Percentiles rank a stretch among this genome's conserved stretches.
phyloP scores from a whole-genome alignment of 371 early-diverging fungal species.

The Batkoa obscura region DNA sequence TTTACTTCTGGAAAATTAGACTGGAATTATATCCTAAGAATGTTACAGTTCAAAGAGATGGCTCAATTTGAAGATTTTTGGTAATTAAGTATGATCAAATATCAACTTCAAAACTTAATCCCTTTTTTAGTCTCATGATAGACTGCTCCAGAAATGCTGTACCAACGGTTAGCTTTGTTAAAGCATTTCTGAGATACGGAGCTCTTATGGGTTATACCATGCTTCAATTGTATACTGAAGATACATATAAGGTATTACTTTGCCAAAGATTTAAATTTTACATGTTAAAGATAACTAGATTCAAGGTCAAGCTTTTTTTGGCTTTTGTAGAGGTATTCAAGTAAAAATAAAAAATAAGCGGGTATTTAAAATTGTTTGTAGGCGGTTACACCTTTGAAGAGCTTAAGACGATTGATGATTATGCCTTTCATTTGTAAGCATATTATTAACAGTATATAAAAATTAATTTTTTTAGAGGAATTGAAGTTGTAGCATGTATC shows the following conservation, averaged over 20 bases:
- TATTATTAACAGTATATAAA: background rate
- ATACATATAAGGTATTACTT: constrained; percentile 43
- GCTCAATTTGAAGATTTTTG: constrained; percentile 1
- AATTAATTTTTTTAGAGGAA: constrained; percentile 23
- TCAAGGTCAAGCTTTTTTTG: constrained; percentile 65
- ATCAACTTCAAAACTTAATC: background rate
- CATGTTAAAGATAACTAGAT: constrained; percentile 11
- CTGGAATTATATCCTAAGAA: background rate
- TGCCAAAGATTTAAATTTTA: background rate
- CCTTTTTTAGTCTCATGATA: constrained; percentile 30
- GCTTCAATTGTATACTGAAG: constrained; percentile 76
- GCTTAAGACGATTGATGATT: constrained; percentile 47
- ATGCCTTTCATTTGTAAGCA: constrained; percentile 40
- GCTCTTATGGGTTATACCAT: constrained; percentile 68
- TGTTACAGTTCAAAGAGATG: background rate
- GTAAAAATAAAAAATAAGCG: constrained; percentile 33
- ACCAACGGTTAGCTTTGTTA: constrained; percentile 30
- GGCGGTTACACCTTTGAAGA: constrained; percentile 50
- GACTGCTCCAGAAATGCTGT: constrained; percentile 75
- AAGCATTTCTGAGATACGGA: constrained; percentile 39
- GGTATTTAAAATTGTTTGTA: constrained; percentile 61
- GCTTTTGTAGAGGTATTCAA: constrained; percentile 49
- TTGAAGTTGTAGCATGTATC: constrained; percentile 76
- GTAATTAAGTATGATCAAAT: constrained; percentile 9
- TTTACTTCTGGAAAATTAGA: background rate